Conservation (phyloP, 1,284 basidiomycete genomes). For the Cryptococcus jaspeensis region DNA sequence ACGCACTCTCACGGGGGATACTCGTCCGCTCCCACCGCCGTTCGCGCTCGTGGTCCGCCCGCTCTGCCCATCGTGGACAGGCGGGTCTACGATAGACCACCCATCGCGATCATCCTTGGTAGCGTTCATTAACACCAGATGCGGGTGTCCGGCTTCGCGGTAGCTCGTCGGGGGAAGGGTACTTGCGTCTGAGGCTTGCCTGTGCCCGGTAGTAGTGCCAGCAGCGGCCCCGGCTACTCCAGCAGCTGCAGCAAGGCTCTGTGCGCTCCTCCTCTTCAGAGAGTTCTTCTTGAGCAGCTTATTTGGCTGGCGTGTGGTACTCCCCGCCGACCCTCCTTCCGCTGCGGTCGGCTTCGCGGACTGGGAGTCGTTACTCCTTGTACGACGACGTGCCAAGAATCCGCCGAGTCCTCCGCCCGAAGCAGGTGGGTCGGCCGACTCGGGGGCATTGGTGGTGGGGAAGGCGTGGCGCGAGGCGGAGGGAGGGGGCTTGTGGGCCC, state of each 20-base stretch:
- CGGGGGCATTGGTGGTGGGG: not conserved
- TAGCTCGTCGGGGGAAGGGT: not conserved
- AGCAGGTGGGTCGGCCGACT: not conserved
- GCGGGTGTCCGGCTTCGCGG: not conserved
- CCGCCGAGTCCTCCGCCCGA: not conserved
- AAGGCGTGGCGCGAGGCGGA: not conserved
- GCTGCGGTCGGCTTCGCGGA: slow-evolving; percentile 13
- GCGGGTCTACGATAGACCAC: slow-evolving; percentile 9
- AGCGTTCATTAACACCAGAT: slow-evolving; percentile 7
- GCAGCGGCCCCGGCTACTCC: not conserved
- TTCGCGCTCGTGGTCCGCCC: too few relatives aligned
- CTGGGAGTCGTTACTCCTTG: not conserved
- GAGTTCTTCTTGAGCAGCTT: slow-evolving; percentile 32
- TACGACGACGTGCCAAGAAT: not conserved
- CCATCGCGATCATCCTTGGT: not conserved
- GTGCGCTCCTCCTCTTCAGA: slow-evolving; percentile 11
- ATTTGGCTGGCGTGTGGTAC: slow-evolving; percentile 16
- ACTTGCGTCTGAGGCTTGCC: not conserved
- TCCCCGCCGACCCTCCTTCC: too few relatives aligned
- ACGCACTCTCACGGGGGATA: not conserved
- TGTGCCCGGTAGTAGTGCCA: not conserved
- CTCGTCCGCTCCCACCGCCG: too few relatives aligned
- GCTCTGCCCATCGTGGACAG: not conserved
- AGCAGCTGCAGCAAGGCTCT: not conserved
- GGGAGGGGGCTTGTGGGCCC: not conserved